Percentiles rank a stretch among this genome's conserved stretches.
These are phyloP conservation scores for Pezicula carpinea DNA, from an alignment of 2,329 filamentous ascomycete genomes.

Conservation along the genomic window DNA sequence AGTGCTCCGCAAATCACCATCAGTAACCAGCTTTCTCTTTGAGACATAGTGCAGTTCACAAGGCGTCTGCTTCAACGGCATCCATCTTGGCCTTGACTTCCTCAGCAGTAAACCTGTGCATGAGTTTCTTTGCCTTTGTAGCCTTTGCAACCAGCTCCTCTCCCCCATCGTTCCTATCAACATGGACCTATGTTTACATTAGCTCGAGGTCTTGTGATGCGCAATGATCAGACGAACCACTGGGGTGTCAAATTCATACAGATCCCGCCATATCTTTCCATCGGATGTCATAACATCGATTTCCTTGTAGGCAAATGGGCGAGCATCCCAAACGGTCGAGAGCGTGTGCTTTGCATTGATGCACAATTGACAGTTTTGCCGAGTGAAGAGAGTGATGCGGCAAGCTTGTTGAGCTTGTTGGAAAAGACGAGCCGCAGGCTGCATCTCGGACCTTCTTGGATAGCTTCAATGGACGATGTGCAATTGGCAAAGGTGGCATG, in stretches of 20 bases:
- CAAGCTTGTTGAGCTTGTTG: constrained; percentile 37
- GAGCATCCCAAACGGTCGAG: constrained; percentile 60
- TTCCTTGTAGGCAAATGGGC: constrained; percentile 65
- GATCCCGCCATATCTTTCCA: constrained; percentile 60
- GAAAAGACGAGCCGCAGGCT: constrained; percentile 43
- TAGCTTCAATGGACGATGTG: background rate
- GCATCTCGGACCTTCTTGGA: constrained; percentile 38
- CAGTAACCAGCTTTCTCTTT: no score
- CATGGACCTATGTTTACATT: constrained; percentile 40
- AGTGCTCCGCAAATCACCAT: no score
- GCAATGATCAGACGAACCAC: constrained; percentile 50
- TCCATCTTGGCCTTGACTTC: constrained; percentile 69
- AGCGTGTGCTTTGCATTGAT: constrained; percentile 63
- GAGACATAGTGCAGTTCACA: background rate
- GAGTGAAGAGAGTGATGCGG: constrained; percentile 72
- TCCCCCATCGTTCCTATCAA: constrained; percentile 51
- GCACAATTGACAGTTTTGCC: constrained; percentile 68
- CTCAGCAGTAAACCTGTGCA: constrained; percentile 69
- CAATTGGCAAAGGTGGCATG: background rate
- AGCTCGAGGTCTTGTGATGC: background rate
- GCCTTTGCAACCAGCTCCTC: constrained; percentile 41
- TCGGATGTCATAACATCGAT: constrained; percentile 63
- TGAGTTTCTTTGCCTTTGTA: constrained; percentile 57
- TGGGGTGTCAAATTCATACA: constrained; percentile 80
- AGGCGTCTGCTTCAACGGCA: constrained; percentile 33